Percentiles rank a stretch among this genome's conserved stretches.
These are phyloP conservation scores for Purshia tridentata DNA, from an alignment of 306 rosid species.

Conservation along the genomic window DNA sequence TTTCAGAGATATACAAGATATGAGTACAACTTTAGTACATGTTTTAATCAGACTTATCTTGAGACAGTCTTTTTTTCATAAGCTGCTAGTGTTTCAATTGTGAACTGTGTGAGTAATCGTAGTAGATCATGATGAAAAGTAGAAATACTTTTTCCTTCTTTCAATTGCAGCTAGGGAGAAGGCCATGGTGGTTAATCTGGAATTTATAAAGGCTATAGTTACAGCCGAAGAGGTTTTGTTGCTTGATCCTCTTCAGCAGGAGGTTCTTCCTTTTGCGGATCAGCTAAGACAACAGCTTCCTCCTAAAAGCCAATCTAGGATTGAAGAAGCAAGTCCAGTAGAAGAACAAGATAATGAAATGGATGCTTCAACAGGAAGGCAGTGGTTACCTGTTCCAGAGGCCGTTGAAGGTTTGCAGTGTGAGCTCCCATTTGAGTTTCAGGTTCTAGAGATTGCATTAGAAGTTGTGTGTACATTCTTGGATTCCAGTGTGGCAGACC, in stretches of 20 bases:
- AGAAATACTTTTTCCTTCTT: not conserved
- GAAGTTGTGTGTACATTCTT: slow-evolving; percentile 83
- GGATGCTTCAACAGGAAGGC: slow-evolving; percentile 48
- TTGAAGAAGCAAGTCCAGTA: slow-evolving; percentile 29
- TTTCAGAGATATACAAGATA: too few relatives aligned
- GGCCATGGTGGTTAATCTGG: slow-evolving; percentile 98
- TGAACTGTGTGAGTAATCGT: not conserved
- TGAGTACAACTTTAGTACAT: too few relatives aligned
- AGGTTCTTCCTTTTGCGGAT: slow-evolving; percentile 94
- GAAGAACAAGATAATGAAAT: slow-evolving; percentile 60
- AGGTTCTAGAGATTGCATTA: slow-evolving; percentile 90
- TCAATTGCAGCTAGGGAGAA: slow-evolving; percentile 68
- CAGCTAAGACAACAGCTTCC: slow-evolving; percentile 83
- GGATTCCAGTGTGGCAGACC: slow-evolving; percentile 80
- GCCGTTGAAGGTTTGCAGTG: slow-evolving; percentile 61
- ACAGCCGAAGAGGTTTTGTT: slow-evolving; percentile 90
- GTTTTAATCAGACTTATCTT: too few relatives aligned
- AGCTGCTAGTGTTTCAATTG: too few relatives aligned
- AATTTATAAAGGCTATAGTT: slow-evolving; percentile 78
- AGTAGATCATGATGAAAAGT: not conserved
- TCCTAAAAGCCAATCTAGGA: slow-evolving; percentile 20
- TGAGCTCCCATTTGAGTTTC: slow-evolving; percentile 95
- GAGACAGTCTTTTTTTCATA: too few relatives aligned
- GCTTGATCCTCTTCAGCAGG: slow-evolving; percentile 81
- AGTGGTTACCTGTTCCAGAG: slow-evolving; percentile 59